Percentiles rank a stretch among this genome's conserved stretches.
phyloP scores from a whole-genome alignment of 768 basidiomycete species.

The Leccinellum luteum region DNA sequence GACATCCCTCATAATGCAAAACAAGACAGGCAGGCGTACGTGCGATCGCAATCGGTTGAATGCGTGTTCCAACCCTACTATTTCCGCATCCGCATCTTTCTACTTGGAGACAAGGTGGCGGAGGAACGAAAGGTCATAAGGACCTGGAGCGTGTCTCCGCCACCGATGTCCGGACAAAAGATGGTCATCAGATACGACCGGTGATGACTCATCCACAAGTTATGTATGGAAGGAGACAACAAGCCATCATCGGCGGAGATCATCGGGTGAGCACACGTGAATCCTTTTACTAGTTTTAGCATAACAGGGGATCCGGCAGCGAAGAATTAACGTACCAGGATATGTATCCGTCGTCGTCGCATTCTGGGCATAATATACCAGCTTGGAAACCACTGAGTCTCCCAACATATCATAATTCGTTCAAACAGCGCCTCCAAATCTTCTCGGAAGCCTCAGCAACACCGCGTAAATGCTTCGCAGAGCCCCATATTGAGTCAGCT shows the following conservation, averaged over 20 bases:
- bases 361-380: slow-evolving; percentile 19
- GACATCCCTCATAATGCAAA: neutral
- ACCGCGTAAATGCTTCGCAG: slow-evolving; percentile 4
- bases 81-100: slow-evolving; percentile 15
- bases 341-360: slow-evolving; percentile 2
- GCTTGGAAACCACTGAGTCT: slow-evolving; percentile 38
- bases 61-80: slow-evolving; percentile 26
- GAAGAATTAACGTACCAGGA: slow-evolving; percentile 11
- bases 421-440: slow-evolving; percentile 35
- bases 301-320: slow-evolving; percentile 2
- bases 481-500: neutral
- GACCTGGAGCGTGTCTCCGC: slow-evolving; percentile 32
- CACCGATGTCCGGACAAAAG: slow-evolving; percentile 32
- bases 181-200: slow-evolving; percentile 34
- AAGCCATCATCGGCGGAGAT: slow-evolving; percentile 50
- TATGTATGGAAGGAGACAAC: slow-evolving; percentile 52
- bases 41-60: slow-evolving; percentile 24
- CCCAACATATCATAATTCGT: slow-evolving; percentile 54
- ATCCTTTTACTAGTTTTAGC: slow-evolving; percentile 20
- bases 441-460: slow-evolving; percentile 31
- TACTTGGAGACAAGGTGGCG: slow-evolving; percentile 38
- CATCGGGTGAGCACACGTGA: slow-evolving; percentile 37
- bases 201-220: slow-evolving; percentile 49
- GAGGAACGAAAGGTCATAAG: slow-evolving; percentile 51
- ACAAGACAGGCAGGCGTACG: slow-evolving; percentile 24